Evolutionary conservation across 2,329 filamentous ascomycete species (phyloP).

Genomic region (Aspergillus persii): DNA sequence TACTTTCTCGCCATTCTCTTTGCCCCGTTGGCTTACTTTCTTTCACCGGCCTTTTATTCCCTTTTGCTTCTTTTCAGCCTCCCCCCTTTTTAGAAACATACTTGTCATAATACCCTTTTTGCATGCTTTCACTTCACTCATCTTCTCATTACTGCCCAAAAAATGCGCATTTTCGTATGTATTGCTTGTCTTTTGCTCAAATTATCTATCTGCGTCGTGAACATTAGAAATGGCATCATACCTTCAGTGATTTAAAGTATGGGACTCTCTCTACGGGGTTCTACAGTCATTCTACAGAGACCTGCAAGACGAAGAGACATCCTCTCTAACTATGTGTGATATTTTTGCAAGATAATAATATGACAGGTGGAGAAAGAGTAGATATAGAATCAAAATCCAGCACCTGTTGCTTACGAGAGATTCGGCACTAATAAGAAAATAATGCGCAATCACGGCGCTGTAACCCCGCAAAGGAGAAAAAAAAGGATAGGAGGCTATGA

Average conservation of each 20-base stretch:
- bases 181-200: background rate
- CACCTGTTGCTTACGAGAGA: background rate
- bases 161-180: background rate
- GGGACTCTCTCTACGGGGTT: no score
- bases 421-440: background rate
- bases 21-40: background rate
- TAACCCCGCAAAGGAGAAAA: background rate
- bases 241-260: no score
- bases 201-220: background rate
- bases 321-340: background rate
- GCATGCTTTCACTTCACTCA: slow-evolving; percentile 2
- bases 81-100: background rate
- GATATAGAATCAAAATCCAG: background rate
- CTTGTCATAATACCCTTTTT: slow-evolving; percentile 13
- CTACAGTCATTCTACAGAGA: background rate
- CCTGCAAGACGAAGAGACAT: background rate
- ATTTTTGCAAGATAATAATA: background rate
- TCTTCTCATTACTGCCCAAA: background rate
- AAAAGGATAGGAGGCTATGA: background rate
- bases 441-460: background rate
- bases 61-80: background rate
- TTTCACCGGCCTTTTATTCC: background rate
- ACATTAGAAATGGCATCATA: background rate
- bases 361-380: background rate
- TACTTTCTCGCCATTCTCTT: slow-evolving; percentile 4